Percentiles rank a stretch among this genome's conserved stretches.
These are phyloP conservation scores for Nissolia schottii DNA, from an alignment of 306 rosid species.

Conservation along the genomic window DNA sequence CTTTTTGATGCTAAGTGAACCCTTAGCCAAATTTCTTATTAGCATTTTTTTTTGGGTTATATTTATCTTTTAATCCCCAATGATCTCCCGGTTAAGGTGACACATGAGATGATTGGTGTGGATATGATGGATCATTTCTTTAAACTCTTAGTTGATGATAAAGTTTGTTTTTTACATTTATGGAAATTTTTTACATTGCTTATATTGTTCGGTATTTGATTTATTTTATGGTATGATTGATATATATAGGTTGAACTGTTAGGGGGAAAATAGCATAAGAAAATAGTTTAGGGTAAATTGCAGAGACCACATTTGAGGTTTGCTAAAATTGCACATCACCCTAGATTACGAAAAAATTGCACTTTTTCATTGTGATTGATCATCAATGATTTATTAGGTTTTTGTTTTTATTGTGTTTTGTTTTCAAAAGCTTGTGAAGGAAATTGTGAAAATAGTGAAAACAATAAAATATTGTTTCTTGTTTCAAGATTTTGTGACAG, in stretches of 20 bases:
- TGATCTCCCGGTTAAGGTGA: conserved; percentile 37
- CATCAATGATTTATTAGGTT: too few species aligned
- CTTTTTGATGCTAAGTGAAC: conserved; percentile 8
- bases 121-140: conserved; percentile 35
- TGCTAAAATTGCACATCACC: too few species aligned
- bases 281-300: neutral
- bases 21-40: conserved; percentile 22
- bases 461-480: too few species aligned
- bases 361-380: too few species aligned
- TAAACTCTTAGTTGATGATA: conserved; percentile 39
- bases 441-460: too few species aligned
- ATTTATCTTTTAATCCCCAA: conserved; percentile 45
- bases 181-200: conserved; percentile 19
- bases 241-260: neutral
- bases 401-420: too few species aligned
- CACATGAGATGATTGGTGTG: conserved; percentile 40
- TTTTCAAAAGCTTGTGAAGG: too few species aligned
- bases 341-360: too few species aligned
- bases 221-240: neutral
- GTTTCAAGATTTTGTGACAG: too few species aligned
- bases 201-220: neutral
- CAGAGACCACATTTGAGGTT: too few species aligned
- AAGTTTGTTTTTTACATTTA: conserved; percentile 40
- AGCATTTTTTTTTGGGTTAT: conserved; percentile 30
- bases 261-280: neutral